These are phyloP conservation scores for Rutstroemia sp. DNA, from an alignment of 2,329 filamentous ascomycete genomes.

Conservation along the genomic window DNA sequence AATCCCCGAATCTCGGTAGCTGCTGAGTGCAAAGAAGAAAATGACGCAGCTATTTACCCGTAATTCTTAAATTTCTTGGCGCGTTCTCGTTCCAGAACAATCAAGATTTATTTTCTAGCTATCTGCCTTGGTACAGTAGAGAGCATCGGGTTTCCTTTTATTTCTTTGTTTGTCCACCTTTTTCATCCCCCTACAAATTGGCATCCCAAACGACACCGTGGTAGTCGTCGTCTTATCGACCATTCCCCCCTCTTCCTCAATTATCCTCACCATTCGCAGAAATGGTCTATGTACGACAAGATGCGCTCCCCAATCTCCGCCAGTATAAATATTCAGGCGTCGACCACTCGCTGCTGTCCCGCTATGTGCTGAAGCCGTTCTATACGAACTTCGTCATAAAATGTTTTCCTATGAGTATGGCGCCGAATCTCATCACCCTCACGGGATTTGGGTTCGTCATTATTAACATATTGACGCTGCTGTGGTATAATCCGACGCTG, in stretches of 20 bases:
- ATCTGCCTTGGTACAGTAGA: not conserved
- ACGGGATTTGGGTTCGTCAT: slow-evolving; percentile 87
- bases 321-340: slow-evolving; percentile 94
- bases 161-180: not conserved
- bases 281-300: slow-evolving; percentile 95
- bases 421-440: slow-evolving; percentile 79
- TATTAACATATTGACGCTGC: slow-evolving; percentile 78
- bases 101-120: slow-evolving; percentile 1
- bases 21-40: not conserved
- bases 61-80: slow-evolving; percentile 8
- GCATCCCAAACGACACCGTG: too few species aligned
- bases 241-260: not conserved
- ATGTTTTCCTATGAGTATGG: slow-evolving; percentile 93
- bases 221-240: too few species aligned
- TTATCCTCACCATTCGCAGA: slow-evolving; percentile 21
- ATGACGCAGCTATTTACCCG: slow-evolving; percentile 10
- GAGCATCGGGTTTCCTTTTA: not conserved
- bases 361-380: slow-evolving; percentile 94
- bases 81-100: slow-evolving; percentile 9
- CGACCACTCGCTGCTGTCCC: slow-evolving; percentile 82
- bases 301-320: slow-evolving; percentile 79
- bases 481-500: slow-evolving; percentile 93
- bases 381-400: slow-evolving; percentile 93
- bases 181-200: too few species aligned
- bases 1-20: slow-evolving; percentile 5